Conservation (phyloP, 768 basidiomycete genomes). For the Lactifluus echinatus region DNA sequence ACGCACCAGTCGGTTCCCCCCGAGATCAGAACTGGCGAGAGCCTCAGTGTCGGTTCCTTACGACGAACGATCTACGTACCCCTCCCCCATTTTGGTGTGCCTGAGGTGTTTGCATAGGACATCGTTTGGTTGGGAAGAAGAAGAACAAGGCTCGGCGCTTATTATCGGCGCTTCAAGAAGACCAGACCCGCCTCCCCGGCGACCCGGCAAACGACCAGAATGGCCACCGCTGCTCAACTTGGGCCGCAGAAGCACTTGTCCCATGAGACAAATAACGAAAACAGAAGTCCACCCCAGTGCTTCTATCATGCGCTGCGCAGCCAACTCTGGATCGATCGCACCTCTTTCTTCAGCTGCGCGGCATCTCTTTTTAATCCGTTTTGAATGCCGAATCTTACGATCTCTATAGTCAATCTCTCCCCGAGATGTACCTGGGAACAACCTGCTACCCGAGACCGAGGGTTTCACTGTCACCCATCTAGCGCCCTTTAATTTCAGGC, state of each 20-base stretch:
- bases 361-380: slow-evolving; percentile 1
- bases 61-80: slow-evolving; percentile 12
- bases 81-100: slow-evolving; percentile 19
- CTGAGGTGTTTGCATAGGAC: slow-evolving; percentile 15
- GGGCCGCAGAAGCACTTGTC: no score
- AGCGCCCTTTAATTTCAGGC: not conserved
- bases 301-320: no score
- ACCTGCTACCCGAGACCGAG: slow-evolving; percentile 4
- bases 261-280: no score
- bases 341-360: not conserved
- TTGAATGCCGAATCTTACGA: slow-evolving; percentile 11
- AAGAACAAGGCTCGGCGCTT: slow-evolving; percentile 8
- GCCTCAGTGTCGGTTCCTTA: slow-evolving; percentile 14
- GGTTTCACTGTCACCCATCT: not conserved
- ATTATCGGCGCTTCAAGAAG: slow-evolving; percentile 9
- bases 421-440: not conserved
- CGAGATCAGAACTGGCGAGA: slow-evolving; percentile 60
- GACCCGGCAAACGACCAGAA: not conserved
- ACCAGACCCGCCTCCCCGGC: no score
- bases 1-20: slow-evolving; percentile 85
- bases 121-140: slow-evolving; percentile 15
- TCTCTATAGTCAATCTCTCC: slow-evolving; percentile 11
- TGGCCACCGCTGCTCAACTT: not conserved
- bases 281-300: no score
- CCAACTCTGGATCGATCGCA: no score